These are phyloP conservation scores for Globisporangium parvum DNA, from an alignment of 352 stramenopile species.

Conservation along the genomic window DNA sequence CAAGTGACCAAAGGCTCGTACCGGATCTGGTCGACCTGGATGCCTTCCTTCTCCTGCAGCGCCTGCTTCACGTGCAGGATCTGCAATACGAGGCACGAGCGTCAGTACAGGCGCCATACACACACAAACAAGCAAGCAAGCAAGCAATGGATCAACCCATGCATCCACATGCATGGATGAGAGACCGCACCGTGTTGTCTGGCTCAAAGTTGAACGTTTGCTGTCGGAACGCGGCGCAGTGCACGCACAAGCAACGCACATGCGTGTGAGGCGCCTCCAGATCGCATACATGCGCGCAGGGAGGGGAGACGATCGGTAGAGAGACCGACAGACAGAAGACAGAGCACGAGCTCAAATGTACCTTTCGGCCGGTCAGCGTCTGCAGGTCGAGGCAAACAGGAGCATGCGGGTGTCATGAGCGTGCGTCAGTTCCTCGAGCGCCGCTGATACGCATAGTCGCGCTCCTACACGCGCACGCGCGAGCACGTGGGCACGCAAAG, in stretches of 20 bases:
- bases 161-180: neutral
- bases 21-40: constrained; percentile 85
- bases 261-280: neutral
- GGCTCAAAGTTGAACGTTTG: constrained; percentile 88
- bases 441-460: neutral
- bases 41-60: constrained; percentile 98
- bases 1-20: no score
- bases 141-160: constrained; percentile 7
- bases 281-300: neutral
- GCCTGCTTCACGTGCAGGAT: constrained; percentile 97
- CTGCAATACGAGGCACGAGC: constrained; percentile 21
- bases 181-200: constrained; percentile 62
- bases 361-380: constrained; percentile 83
- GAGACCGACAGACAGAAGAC: neutral
- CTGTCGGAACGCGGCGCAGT: constrained; percentile 11
- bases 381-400: constrained; percentile 23
- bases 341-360: constrained; percentile 1
- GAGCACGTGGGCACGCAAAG: neutral
- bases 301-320: neutral
- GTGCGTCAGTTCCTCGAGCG: constrained; percentile 3
- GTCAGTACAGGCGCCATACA: neutral
- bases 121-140: no score
- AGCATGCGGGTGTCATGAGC: neutral
- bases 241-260: neutral
- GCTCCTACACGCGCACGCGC: neutral